Evolutionary conservation across 176 grass and related monocot genomes (phyloP), one percentile per base, ranked within the genome.

Genomic region (Typha latifolia): DNA sequence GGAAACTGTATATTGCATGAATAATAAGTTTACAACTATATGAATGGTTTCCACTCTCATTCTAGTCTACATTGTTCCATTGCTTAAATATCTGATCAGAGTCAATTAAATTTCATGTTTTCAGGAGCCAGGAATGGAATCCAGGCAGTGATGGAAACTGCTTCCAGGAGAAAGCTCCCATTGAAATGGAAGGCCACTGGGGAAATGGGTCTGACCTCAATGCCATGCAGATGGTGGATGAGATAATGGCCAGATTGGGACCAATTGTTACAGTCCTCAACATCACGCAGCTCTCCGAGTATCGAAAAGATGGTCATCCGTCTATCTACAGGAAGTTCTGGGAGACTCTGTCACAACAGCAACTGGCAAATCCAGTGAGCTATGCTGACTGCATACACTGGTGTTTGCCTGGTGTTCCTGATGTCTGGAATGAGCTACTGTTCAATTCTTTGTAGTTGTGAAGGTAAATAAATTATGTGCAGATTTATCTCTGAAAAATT

Each of bases 331-430:
- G 68, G 51, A 70, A 70, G 16, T 59, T 70, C 15, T 70, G 68
- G 68, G 68, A 70, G 51, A 22, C 50, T 2, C 29, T 57, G 8
- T 43, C 22, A 23, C 68, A 51, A 8, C 68, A 43, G 51, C 68
- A 70, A 19, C 50, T 70, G 16, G 68, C 68, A 14, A 70, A 70
- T 70, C 68, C 68, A 12, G 68, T 22, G 12, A 59, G 50, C 51
- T 70, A 70, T 19, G 68, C 68, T 22, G 51, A 70, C 68, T 70
- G 68, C 68, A 56, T 59, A 32, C 68, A 70, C 27, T 70, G 68
- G 68, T 70, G 68, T 37, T 20, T 70, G 51, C 68, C 68, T n/a
- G 68, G 68, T 9, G 68, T 70, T 6, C 68, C 68, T 2, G 68
- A 70, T 43, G 26, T 59, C 20, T 70, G 68, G 68, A 70, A 70